These are phyloP conservation scores for Chaetomiaceae sp. DNA, from an alignment of 2,329 filamentous ascomycete genomes.

Conservation along the genomic window DNA sequence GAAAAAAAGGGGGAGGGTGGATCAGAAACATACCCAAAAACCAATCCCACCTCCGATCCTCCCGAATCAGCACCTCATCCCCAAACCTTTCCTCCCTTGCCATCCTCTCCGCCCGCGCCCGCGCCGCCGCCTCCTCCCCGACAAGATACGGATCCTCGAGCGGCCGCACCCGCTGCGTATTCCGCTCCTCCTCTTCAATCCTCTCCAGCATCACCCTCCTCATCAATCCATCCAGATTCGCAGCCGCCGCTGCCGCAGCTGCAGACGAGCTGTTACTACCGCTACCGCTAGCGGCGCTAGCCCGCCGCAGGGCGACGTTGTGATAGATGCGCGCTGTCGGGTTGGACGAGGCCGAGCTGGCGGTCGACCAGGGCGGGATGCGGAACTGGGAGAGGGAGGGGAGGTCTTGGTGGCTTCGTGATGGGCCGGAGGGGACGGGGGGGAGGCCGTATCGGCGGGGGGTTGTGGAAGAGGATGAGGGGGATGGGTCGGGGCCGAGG, in stretches of 20 bases:
- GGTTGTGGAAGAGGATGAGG: conserved; percentile 13
- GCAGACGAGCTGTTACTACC: conserved; percentile 27
- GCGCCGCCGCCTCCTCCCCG: conserved; percentile 58
- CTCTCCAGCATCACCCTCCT: conserved; percentile 35
- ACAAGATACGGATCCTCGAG: conserved; percentile 65
- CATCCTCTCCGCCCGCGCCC: conserved; percentile 53
- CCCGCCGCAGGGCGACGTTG: conserved; percentile 60
- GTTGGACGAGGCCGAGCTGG: conserved; percentile 48
- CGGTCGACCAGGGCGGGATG: conserved; percentile 55
- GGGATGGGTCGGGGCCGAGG: conserved; percentile 10
- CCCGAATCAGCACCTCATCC: conserved; percentile 50
- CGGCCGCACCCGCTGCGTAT: conserved; percentile 37
- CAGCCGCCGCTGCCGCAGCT: neutral
- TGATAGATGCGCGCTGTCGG: conserved; percentile 58
- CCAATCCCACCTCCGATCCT: conserved; percentile 59
- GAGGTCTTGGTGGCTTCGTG: conserved; percentile 30
- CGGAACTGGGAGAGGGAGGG: conserved; percentile 51
- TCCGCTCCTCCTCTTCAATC: conserved; percentile 35
- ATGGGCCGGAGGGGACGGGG: conserved; percentile 41
- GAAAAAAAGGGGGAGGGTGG: neutral
- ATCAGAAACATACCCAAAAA: conserved; percentile 47
- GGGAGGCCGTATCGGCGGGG: conserved; percentile 41
- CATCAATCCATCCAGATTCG: conserved; percentile 27
- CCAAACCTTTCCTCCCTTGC: conserved; percentile 52
- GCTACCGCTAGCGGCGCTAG: conserved; percentile 38